Percentiles rank a stretch among this genome's conserved stretches.
phyloP scores from a whole-genome alignment of 148 eudicot species.

The Pouteria glomerata region DNA sequence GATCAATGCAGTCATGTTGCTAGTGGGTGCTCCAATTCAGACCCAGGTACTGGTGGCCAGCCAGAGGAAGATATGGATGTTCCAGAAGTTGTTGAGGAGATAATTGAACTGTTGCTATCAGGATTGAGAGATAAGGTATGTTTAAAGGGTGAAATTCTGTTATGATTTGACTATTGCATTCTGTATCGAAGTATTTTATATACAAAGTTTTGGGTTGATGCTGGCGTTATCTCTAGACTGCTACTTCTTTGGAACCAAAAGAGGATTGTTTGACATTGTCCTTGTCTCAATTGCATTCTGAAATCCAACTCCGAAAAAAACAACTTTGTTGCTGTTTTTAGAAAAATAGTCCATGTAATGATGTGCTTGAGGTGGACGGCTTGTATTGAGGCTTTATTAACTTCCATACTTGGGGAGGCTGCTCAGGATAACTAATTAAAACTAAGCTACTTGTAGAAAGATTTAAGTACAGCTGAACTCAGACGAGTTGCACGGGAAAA shows the following conservation, averaged over 20 bases:
- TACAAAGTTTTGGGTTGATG: neutral
- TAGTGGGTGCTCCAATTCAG: slow-evolving; percentile 21
- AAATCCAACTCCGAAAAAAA: too few relatives aligned
- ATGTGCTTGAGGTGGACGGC: too few relatives aligned
- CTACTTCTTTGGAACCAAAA: neutral
- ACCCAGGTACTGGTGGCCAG: slow-evolving; percentile 26
- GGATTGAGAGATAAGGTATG: slow-evolving; percentile 96
- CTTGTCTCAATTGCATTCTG: neutral
- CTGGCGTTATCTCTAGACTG: neutral
- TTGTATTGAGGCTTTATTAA: too few relatives aligned
- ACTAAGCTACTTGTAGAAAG: too few relatives aligned
- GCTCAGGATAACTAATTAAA: too few relatives aligned
- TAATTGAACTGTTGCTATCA: slow-evolving; percentile 74
- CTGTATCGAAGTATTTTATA: neutral
- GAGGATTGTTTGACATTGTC: neutral
- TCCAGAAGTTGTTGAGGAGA: slow-evolving; percentile 85
- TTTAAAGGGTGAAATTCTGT: slow-evolving; percentile 26
- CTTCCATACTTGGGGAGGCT: too few relatives aligned
- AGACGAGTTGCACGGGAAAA: too few relatives aligned
- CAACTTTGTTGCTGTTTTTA: too few relatives aligned
- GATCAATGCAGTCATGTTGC: slow-evolving; percentile 20
- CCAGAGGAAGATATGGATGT: slow-evolving; percentile 92
- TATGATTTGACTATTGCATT: neutral
- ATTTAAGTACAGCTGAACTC: too few relatives aligned
- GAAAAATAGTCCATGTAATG: too few relatives aligned